phyloP scores from a whole-genome alignment of 176 grass and related monocot species.

The Saccharum spontaneum region DNA sequence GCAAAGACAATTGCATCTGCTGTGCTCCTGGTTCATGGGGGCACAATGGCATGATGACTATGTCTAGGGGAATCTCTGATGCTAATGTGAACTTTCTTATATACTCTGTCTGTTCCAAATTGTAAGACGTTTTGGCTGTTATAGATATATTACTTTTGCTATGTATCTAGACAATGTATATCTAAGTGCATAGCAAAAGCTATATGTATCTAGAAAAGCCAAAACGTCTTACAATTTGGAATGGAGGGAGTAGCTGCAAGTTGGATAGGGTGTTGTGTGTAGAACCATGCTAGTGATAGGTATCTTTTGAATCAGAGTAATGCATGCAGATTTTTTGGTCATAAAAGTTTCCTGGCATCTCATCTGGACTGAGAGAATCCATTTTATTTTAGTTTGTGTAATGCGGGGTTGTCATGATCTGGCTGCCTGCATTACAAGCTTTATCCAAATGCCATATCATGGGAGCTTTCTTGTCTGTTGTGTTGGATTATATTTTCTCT shows the following conservation, averaged over 20 bases:
- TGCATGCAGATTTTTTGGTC: not conserved
- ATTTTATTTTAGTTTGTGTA: not conserved
- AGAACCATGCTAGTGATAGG: not conserved
- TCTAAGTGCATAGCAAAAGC: no score
- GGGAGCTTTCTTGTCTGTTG: not conserved
- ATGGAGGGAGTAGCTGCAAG: not conserved
- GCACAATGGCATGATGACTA: constrained; percentile 38
- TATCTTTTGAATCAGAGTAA: not conserved
- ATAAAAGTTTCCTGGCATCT: not conserved
- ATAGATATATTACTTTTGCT: not conserved
- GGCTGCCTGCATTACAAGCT: not conserved
- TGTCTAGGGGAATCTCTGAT: constrained; percentile 56
- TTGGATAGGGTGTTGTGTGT: not conserved
- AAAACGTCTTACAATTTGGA: no score
- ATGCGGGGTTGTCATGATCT: not conserved
- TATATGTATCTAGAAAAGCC: no score
- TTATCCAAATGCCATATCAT: not conserved
- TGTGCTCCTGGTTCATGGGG: not conserved
- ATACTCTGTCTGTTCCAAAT: no score
- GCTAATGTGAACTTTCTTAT: not conserved
- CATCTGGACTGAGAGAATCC: not conserved
- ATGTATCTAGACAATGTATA: no score
- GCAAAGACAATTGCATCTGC: not conserved
- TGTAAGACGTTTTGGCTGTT: not conserved
- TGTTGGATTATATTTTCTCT: not conserved